phyloP scores from a whole-genome alignment of 305 asterid species.

The Nicotiana rustica region DNA sequence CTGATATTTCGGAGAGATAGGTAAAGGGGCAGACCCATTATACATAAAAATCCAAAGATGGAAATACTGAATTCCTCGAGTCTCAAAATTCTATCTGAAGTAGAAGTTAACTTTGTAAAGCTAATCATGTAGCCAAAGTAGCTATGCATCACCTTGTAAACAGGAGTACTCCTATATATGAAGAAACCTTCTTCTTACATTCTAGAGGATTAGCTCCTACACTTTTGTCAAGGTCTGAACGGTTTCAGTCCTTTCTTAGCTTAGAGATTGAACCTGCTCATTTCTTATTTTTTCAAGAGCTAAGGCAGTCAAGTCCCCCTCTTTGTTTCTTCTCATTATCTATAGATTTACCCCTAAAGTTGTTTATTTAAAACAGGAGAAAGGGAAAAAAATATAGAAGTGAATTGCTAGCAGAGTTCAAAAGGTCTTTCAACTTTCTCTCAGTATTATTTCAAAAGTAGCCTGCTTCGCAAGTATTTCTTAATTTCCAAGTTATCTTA shows the following conservation, averaged over 20 bases:
- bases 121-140: background rate
- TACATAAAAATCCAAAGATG: background rate
- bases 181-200: constrained; percentile 6
- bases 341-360: background rate
- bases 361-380: background rate
- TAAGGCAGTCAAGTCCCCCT: constrained; percentile 5
- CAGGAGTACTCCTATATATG: background rate
- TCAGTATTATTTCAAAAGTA: constrained; percentile 1
- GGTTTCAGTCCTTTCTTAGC: background rate
- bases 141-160: constrained; percentile 15
- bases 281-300: background rate
- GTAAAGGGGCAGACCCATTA: background rate
- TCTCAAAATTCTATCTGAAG: background rate
- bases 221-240: constrained; percentile 7
- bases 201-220: constrained; percentile 17
- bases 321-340: background rate
- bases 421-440: background rate
- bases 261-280: background rate
- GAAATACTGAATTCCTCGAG: constrained; percentile 5
- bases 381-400: background rate
- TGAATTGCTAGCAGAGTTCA: constrained; percentile 24
- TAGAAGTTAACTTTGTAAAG: background rate
- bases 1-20: background rate
- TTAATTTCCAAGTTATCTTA: constrained; percentile 24
- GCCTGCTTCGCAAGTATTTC: constrained; percentile 8